A percentile compares a stretch with the other conserved stretches of the same genome.
These are phyloP conservation scores for Camellia lanceoleosa DNA, from an alignment of 148 eudicot genomes.

Conservation along the genomic window DNA sequence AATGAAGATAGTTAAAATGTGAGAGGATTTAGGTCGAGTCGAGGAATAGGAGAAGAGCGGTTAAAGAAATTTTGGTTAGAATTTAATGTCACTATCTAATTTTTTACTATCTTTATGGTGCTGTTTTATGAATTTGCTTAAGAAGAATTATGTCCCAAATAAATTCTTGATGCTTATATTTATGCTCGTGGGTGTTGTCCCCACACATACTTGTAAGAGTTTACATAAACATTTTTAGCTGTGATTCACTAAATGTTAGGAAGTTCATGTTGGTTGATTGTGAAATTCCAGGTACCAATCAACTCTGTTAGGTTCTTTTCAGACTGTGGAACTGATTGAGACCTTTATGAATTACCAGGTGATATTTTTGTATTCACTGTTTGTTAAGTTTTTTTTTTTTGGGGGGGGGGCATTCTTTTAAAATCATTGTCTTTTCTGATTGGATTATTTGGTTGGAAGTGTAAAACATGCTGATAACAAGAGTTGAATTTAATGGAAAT, in stretches of 20 bases:
- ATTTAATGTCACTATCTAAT: no score
- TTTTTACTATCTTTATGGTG: no score
- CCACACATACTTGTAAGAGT: no score
- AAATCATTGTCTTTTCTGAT: neutral
- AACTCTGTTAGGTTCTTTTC: conserved; percentile 78
- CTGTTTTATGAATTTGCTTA: no score
- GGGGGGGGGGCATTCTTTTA: neutral
- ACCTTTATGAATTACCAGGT: conserved; percentile 99
- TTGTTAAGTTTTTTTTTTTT: neutral
- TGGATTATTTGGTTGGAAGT: neutral
- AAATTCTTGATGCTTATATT: no score
- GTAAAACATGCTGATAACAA: neutral
- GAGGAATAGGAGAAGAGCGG: no score
- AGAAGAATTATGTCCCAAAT: no score
- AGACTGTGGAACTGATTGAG: conserved; percentile 85
- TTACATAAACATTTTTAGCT: neutral
- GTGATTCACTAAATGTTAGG: neutral
- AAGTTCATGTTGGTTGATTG: neutral
- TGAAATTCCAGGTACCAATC: conserved; percentile 81
- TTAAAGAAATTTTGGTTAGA: no score
- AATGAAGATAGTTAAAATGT: no score
- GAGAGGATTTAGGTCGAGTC: no score
- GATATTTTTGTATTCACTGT: conserved; percentile 2
- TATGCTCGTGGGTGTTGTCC: no score
- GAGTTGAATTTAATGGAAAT: neutral